Evolutionary conservation across 208 protist species (phyloP), one percentile per base, ranked within the genome.

Genomic region (Vickermania ingenoplastis): DNA sequence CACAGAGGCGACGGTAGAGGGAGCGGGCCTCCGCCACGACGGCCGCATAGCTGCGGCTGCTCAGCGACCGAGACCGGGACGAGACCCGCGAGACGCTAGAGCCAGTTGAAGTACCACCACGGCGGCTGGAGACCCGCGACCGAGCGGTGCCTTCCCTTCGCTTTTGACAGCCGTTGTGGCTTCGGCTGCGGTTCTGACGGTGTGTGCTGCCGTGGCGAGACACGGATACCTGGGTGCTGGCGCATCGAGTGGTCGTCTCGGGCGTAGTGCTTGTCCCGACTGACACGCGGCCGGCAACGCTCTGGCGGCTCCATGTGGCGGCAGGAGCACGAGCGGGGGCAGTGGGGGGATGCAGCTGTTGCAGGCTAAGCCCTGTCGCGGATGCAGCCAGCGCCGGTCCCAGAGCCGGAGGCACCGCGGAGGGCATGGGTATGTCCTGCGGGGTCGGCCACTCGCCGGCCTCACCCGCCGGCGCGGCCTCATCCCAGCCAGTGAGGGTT

Each of bases 341-440:
- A 21, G 50, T 54, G 11, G 50, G 7, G 50, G 23, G 5, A 5
- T 17, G 11, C 7, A 45, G 11, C 11, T 17, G 11, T 17, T 17
- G 36, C 36, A n/a, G 11, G 36, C 7, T 17, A 7, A 21, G n/a
- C 11, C 50, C 7, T 11, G 50, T 7, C n/a, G 7, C 22, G 21
- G 50, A 54, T 21, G 50, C 7, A 13, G 50, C 13, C 22, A 63
- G 57, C 55, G 75, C 57, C 13, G 70, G 31, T 11, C 52, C 52
- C 22, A 77, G 81, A 1, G 81, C 77, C 59, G 81, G 63, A 2
- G 82, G 83, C 57, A 91, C 87, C 7, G 49, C 51, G 3, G 79
- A 81, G 1, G 83, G 83, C 52, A 91, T 51, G 3, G 80, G 80
- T 27, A 91, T 57, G 49, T 87, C 80, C n/a, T 63, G 57, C 2